A percentile compares a stretch with the other conserved stretches of the same genome.
Conservation (phyloP, 805 yeast genomes). For the Cyberlindnera subsufficiens region DNA sequence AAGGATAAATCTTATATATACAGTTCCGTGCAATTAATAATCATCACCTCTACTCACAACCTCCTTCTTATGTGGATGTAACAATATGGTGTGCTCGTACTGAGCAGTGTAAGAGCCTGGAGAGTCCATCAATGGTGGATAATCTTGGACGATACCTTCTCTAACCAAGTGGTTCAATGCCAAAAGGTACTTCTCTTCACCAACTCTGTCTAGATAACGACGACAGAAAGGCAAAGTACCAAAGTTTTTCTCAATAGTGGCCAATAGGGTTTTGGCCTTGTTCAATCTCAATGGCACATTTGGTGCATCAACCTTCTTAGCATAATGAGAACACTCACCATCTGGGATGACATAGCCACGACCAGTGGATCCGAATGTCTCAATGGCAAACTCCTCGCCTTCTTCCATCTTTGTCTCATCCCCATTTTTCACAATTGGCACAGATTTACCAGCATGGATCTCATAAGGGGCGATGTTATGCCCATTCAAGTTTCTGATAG, state of each 20-base stretch:
- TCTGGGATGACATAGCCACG: constrained; percentile 78
- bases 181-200: constrained; percentile 85
- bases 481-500: constrained; percentile 90
- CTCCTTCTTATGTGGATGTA: constrained; percentile 90
- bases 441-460: constrained; percentile 94
- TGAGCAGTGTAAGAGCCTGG: constrained; percentile 93
- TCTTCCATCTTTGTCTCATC: constrained; percentile 98
- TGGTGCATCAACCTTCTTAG: constrained; percentile 46
- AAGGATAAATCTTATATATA: not conserved
- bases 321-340: constrained; percentile 96
- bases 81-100: constrained; percentile 86
- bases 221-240: constrained; percentile 97
- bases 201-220: constrained; percentile 84
- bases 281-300: constrained; percentile 50
- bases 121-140: constrained; percentile 85
- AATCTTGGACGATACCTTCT: constrained; percentile 84
- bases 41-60: constrained; percentile 95
- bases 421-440: constrained; percentile 91
- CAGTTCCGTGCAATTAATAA: constrained; percentile 37
- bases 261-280: constrained; percentile 64
- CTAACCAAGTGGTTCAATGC: constrained; percentile 83
- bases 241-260: constrained; percentile 70
- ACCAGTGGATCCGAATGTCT: constrained; percentile 97
- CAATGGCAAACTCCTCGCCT: constrained; percentile 96
- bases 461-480: constrained; percentile 81